Base-by-base conservation (phyloP, 352 stramenopile genomes). In the Phytopythium aichiense region DNA sequence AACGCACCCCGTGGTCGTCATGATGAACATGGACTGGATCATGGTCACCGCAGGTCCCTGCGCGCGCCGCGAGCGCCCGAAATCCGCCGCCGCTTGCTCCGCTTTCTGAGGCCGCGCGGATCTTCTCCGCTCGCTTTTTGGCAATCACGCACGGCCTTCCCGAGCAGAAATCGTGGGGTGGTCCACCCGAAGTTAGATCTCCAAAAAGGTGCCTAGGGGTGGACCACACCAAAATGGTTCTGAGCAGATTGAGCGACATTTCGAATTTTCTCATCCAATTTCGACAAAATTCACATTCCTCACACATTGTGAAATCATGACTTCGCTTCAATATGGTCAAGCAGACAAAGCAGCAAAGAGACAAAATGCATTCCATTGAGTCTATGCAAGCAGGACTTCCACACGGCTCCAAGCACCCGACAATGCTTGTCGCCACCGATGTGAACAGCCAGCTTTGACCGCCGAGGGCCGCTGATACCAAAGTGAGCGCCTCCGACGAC, bases 21-120 rank as follows among this genome's bases (percentile, higher is more conserved):
- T 88, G 67, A 99, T 98, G 74, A 98, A 99, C 65, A 99, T 81
- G 56, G 92, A 98, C 79, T 98, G 93, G 69, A 98, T 98, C 94
- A 98, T 98, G 59, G 33, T 48, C 22, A 30, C 22, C 28, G 16
- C 20, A n/a, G n/a, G 28, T n/a, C 42, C 18, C 43, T 56, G 28
- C 20, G 8, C 50, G 42, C 42, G 20, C 42, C 7, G 13, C 7
- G 7, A 22, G 16, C 42, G 20, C 20, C 42, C 42, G 42, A 25
- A 49, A 49, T 49, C 42, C 42, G 20, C 42, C 12, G 40, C 40
- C 18, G 40, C 40, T 49, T 18, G n/a, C 42, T 31, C 45, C 45
- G n/a, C 45, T 30, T 51, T 31, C n/a, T 30, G 11, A 8, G 35
- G 35, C 9, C 35, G 35, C 35, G 9, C 1, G 38, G 38, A 45